A percentile compares a stretch with the other conserved stretches of the same genome.
Conservation (phyloP, 805 yeast species). For the Saturnispora quitensis region DNA sequence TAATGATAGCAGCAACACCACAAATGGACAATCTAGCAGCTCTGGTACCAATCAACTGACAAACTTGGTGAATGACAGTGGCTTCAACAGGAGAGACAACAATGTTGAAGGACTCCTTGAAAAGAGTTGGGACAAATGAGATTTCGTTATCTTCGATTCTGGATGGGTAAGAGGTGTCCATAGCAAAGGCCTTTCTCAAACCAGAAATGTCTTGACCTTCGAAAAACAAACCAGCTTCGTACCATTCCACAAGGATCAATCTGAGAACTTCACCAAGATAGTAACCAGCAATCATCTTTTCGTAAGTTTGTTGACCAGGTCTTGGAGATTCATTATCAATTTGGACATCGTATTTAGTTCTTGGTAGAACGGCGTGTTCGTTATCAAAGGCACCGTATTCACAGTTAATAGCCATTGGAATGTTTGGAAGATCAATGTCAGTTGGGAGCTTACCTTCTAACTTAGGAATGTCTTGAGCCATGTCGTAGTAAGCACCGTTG, state of each 20-base stretch:
- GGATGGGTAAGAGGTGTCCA: conserved; percentile 88
- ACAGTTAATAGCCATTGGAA: conserved; percentile 93
- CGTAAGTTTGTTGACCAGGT: conserved; percentile 93
- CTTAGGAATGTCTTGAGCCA: conserved; percentile 65
- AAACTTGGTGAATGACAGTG: conserved; percentile 68
- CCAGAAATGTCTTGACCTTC: conserved; percentile 56
- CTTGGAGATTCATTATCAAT: conserved; percentile 86
- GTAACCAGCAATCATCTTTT: conserved; percentile 96
- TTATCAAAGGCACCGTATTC: conserved; percentile 98
- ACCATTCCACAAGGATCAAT: conserved; percentile 65
- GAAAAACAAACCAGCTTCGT: conserved; percentile 58
- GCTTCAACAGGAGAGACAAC: conserved; percentile 70
- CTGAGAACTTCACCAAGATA: conserved; percentile 90
- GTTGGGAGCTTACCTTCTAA: conserved; percentile 57
- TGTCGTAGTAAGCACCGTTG: conserved; percentile 92
- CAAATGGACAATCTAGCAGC: conserved; percentile 88
- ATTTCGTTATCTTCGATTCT: conserved; percentile 82
- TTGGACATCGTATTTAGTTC: conserved; percentile 76
- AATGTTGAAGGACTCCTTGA: conserved; percentile 49
- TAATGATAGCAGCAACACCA: conserved; percentile 91
- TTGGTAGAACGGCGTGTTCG: conserved; percentile 74
- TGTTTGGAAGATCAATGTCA: conserved; percentile 47
- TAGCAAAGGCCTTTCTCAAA: conserved; percentile 54
- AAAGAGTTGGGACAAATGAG: conserved; percentile 61
- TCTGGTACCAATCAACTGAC: conserved; percentile 85